Evolutionary conservation across 257 asterid genomes (phyloP).

Genomic region (Nicotiana undulata): DNA sequence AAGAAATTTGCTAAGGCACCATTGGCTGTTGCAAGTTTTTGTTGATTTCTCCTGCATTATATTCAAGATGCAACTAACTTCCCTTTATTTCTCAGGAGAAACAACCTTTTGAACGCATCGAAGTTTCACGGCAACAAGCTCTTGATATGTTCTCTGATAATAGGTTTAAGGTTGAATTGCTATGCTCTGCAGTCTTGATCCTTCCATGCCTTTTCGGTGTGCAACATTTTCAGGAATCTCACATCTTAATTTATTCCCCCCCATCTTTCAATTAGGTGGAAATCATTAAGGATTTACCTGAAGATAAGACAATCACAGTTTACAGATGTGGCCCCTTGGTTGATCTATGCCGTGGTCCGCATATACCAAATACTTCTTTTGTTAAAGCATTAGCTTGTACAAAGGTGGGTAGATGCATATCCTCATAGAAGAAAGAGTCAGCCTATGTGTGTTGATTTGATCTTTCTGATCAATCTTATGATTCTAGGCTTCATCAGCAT

Average conservation of each 20-base stretch:
- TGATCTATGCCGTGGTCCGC: slow-evolving; percentile 98
- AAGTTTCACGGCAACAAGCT: slow-evolving; percentile 84
- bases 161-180: slow-evolving; percentile 62
- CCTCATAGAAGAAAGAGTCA: not conserved
- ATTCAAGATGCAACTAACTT: not conserved
- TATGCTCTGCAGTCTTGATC: not conserved
- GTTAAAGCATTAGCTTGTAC: slow-evolving; percentile 89
- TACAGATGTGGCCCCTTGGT: slow-evolving; percentile 97
- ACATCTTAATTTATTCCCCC: slow-evolving; percentile 1
- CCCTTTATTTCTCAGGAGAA: slow-evolving; percentile 48
- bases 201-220: not conserved
- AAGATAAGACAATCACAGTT: slow-evolving; percentile 87
- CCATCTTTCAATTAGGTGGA: slow-evolving; percentile 53
- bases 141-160: slow-evolving; percentile 89
- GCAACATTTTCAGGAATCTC: not conserved
- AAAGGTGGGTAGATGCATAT: slow-evolving; percentile 51
- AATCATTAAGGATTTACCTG: slow-evolving; percentile 86
- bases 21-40: not conserved
- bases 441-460: not conserved
- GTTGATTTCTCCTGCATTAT: not conserved
- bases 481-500: slow-evolving; percentile 87
- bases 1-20: not conserved
- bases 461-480: slow-evolving; percentile 9
- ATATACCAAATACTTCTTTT: slow-evolving; percentile 89
- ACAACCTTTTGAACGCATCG: slow-evolving; percentile 94